Conservation (phyloP, 352 stramenopile genomes). For the Hyaloperonospora brassicae region DNA sequence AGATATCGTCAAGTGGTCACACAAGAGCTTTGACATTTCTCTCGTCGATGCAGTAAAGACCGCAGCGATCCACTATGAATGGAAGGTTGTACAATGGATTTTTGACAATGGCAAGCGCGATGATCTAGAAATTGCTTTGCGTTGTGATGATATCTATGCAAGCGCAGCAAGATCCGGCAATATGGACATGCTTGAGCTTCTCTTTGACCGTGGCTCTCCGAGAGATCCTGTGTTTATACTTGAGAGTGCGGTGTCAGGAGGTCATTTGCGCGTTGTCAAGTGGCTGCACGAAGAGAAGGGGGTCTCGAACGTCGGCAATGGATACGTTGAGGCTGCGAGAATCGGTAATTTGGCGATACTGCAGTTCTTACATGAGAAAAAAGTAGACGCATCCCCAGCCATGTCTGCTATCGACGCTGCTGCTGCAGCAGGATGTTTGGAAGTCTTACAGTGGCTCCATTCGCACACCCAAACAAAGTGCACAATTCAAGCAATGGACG, state of each 20-base stretch:
- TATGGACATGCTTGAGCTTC: slow-evolving; percentile 6
- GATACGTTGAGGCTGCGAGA: slow-evolving; percentile 17
- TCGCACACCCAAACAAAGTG: slow-evolving; percentile 20
- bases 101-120: slow-evolving; percentile 6
- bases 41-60: slow-evolving; percentile 21
- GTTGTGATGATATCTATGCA: slow-evolving; percentile 32
- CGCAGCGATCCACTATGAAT: slow-evolving; percentile 20
- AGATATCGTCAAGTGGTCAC: slow-evolving; percentile 26
- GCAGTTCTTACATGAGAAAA: slow-evolving; percentile 25
- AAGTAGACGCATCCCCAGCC: slow-evolving; percentile 25
- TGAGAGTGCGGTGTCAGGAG: too few relatives aligned
- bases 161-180: slow-evolving; percentile 40
- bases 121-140: slow-evolving; percentile 10
- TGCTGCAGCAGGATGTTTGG: slow-evolving; percentile 36
- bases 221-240: too few relatives aligned
- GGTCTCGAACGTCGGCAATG: too few relatives aligned
- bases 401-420: slow-evolving; percentile 35
- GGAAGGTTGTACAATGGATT: slow-evolving; percentile 16
- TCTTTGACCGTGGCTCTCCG: too few relatives aligned
- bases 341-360: slow-evolving; percentile 25
- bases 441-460: slow-evolving; percentile 35
- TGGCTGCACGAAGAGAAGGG: too few relatives aligned
- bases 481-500: slow-evolving; percentile 21
- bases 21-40: slow-evolving; percentile 13
- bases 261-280: too few relatives aligned